Base-by-base conservation (phyloP, 1,284 basidiomycete species). In the Microbotryomycetes sp. region DNA sequence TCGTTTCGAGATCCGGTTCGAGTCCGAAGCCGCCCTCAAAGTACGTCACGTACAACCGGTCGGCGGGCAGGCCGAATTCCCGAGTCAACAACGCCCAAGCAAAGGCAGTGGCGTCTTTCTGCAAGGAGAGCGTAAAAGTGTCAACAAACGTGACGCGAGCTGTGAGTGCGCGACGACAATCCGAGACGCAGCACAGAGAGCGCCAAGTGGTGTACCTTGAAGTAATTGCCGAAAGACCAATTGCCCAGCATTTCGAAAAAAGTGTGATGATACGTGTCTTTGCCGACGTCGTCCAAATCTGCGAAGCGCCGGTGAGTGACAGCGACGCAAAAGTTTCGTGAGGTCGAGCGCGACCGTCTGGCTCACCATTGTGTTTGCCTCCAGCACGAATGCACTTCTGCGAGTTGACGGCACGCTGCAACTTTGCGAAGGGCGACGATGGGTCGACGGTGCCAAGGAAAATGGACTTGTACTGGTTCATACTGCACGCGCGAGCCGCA, bases 161-260 rank as follows among this genome's bases (percentile, higher is more conserved):
- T n/a, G n/a, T n/a, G n/a, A n/a, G n/a, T 59, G 47, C 23, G 35
- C n/a, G n/a, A n/a, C n/a, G n/a, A 24, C 16, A 11, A 18, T 61
- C 54, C 57, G 31, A 58, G 18, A 52, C 31, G 30, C 11, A 50
- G 24, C 13, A 6, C 9, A 21, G 16, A 24, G 26, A 28, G 18
- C 21, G 27, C 11, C 4, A 3, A n/a, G 45, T 23, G n/a, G 56
- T 73, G 54, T 57, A 85, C 91, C 84, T 98, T 98, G 84, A 98
- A 98, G 79, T 98, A 98, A 77, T 98, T 91, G 5, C 94, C 94
- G 71, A 98, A 98, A 11, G 92, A 97, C 94, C 94, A 98, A 77
- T 98, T 98, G 49, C 94, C 94, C 66, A 98, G 79, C 94, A 98
- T 98, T 78, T 98, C 94, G 74, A 98, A 98, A 79, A 98, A 98